Percentiles rank a stretch among this genome's conserved stretches.
phyloP scores from a whole-genome alignment of 148 eudicot species.

The Talinum fruticosum region DNA sequence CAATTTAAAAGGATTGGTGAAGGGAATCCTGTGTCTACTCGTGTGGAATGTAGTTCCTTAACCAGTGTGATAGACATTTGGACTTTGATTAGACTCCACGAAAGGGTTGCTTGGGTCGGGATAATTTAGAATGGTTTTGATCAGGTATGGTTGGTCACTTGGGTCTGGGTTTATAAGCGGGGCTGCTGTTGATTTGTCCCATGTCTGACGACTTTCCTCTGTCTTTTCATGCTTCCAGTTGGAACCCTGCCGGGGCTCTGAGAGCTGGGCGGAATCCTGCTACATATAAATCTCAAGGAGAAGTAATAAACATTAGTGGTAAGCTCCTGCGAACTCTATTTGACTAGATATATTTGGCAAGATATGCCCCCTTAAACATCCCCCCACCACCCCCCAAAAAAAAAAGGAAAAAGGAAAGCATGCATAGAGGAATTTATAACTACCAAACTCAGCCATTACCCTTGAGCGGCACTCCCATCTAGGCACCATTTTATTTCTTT shows the following conservation, averaged over 20 bases:
- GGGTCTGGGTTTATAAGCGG: background rate
- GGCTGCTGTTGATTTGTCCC: background rate
- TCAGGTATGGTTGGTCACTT: background rate
- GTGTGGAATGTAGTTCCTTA: background rate
- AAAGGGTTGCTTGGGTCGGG: background rate
- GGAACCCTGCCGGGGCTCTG: conserved; percentile 98
- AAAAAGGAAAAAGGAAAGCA: background rate
- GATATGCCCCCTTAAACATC: too few relatives aligned
- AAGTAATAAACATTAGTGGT: conserved; percentile 69
- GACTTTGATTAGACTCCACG: background rate
- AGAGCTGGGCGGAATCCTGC: conserved; percentile 93
- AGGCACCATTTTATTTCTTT: background rate
- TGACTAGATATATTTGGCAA: background rate
- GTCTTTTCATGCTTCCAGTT: conserved; percentile 40
- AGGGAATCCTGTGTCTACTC: background rate
- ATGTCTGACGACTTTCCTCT: conserved; percentile 5
- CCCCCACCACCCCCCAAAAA: background rate
- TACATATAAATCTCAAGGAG: conserved; percentile 64
- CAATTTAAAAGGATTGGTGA: too few relatives aligned
- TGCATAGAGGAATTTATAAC: background rate
- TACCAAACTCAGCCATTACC: background rate
- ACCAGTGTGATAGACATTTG: background rate
- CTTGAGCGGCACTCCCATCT: background rate
- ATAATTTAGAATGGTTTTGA: background rate
- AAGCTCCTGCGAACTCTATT: conserved; percentile 24